Evolutionary conservation across 495 filamentous ascomycete species (phyloP).

Genomic region (Penicillium arizonense): DNA sequence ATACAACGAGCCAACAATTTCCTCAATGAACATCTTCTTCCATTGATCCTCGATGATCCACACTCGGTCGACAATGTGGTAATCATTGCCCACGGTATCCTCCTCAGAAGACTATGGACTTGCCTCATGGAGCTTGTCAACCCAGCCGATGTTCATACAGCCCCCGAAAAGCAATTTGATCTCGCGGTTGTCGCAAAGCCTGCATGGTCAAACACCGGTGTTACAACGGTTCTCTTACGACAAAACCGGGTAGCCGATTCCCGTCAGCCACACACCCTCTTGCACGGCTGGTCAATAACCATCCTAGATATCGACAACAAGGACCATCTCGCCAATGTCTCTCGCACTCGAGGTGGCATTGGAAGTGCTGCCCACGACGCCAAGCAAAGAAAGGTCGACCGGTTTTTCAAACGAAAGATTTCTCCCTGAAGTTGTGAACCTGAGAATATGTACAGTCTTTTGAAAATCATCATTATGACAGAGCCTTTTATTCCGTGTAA

Average conservation of each 20-base stretch:
- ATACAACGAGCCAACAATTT: constrained; percentile 58
- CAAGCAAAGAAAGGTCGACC: constrained; percentile 68
- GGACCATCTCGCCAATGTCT: constrained; percentile 68
- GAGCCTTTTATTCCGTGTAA: constrained; percentile 45
- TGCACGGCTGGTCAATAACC: constrained; percentile 21
- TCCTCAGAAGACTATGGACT: constrained; percentile 66
- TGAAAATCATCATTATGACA: background rate
- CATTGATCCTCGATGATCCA: constrained; percentile 44
- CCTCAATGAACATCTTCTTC: constrained; percentile 57
- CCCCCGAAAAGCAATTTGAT: background rate
- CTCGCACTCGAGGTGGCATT: constrained; percentile 68
- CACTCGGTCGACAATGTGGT: constrained; percentile 44
- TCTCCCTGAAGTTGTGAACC: constrained; percentile 10
- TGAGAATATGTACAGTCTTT: background rate
- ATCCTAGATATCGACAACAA: constrained; percentile 45
- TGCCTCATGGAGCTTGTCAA: constrained; percentile 56
- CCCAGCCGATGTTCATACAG: constrained; percentile 31
- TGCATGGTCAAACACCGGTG: constrained; percentile 65
- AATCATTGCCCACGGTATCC: constrained; percentile 78
- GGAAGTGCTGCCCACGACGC: constrained; percentile 72
- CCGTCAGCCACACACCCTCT: background rate
- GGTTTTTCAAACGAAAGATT: constrained; percentile 54
- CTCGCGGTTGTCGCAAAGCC: background rate
- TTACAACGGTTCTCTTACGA: constrained; percentile 49
- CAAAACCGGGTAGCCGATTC: background rate